Percentiles rank a stretch among this genome's conserved stretches.
Evolutionary conservation across 2,329 filamentous ascomycete species (phyloP).

Genomic region (Pestalotiopsis sp.): DNA sequence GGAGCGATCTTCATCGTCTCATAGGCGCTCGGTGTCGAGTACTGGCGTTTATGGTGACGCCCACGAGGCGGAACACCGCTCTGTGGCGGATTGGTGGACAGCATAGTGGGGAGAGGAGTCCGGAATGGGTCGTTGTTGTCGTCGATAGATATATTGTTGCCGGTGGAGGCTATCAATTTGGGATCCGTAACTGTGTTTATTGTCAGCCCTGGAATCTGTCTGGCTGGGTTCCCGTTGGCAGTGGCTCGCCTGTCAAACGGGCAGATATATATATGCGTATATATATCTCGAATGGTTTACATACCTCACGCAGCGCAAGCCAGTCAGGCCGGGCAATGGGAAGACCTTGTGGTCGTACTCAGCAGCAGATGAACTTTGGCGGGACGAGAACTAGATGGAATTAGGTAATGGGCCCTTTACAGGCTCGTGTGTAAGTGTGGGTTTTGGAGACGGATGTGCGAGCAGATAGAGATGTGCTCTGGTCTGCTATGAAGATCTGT

Average conservation of each 20-base stretch:
- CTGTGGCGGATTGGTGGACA: constrained; percentile 67
- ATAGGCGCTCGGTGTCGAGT: constrained; percentile 80
- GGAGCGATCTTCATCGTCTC: constrained; percentile 72
- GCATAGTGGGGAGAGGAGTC: constrained; percentile 77
- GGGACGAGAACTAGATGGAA: constrained; percentile 31
- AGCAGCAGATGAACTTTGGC: constrained; percentile 36
- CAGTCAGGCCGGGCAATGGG: constrained; percentile 37
- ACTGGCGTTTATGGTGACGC: constrained; percentile 82
- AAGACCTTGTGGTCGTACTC: constrained; percentile 27
- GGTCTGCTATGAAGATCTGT: neutral
- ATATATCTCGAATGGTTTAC: constrained; percentile 3
- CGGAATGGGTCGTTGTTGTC: constrained; percentile 54
- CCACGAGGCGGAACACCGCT: constrained; percentile 74
- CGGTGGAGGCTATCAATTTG: constrained; percentile 34
- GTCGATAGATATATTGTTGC: constrained; percentile 48
- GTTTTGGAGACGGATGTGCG: neutral
- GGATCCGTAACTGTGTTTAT: constrained; percentile 47
- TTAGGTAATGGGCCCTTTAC: constrained; percentile 15
- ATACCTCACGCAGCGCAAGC: constrained; percentile 41
- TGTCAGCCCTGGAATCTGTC: constrained; percentile 19
- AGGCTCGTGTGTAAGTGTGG: constrained; percentile 16
- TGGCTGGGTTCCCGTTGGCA: neutral
- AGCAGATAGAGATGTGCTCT: neutral
- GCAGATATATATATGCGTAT: too few species aligned
- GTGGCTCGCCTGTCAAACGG: neutral